These are phyloP conservation scores for Lumnitzera racemosa DNA, from an alignment of 345 rosid genomes.

Conservation along the genomic window DNA sequence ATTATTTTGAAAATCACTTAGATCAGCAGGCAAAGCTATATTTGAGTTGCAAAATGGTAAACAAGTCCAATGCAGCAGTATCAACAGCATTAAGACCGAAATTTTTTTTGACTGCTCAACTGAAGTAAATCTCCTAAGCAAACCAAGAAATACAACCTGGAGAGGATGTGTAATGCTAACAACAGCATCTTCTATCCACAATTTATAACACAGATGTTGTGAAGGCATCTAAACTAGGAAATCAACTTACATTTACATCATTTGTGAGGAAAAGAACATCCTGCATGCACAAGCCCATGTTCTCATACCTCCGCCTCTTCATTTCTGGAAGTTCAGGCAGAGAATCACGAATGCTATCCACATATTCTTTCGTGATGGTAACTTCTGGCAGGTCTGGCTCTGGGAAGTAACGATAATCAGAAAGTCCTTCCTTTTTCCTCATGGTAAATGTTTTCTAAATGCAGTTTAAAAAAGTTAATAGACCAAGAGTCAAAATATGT, in stretches of 20 bases:
- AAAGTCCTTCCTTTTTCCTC: slow-evolving; percentile 96
- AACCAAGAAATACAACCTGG: neutral
- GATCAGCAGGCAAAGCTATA: too few relatives aligned
- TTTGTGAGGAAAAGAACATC: slow-evolving; percentile 96
- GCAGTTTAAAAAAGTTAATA: slow-evolving; percentile 7
- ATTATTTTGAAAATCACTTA: too few relatives aligned
- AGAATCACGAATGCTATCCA: slow-evolving; percentile 45
- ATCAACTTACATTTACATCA: slow-evolving; percentile 54
- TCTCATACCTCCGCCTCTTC: slow-evolving; percentile 78
- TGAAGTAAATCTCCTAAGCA: neutral
- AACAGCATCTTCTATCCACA: neutral
- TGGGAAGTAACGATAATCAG: slow-evolving; percentile 91
- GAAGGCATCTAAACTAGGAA: neutral
- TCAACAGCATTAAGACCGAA: too few relatives aligned
- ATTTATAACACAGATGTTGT: neutral
- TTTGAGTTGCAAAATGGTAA: too few relatives aligned
- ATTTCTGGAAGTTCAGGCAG: slow-evolving; percentile 91
- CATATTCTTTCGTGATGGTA: slow-evolving; percentile 52
- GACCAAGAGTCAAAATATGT: slow-evolving; percentile 5
- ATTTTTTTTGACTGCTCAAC: too few relatives aligned
- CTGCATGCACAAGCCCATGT: slow-evolving; percentile 82
- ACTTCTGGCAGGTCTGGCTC: slow-evolving; percentile 98
- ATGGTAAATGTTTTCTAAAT: slow-evolving; percentile 82
- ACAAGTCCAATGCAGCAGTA: too few relatives aligned
- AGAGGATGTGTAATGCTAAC: neutral